phyloP scores from a whole-genome alignment of 345 rosid species.

The Orychophragmus violaceus region DNA sequence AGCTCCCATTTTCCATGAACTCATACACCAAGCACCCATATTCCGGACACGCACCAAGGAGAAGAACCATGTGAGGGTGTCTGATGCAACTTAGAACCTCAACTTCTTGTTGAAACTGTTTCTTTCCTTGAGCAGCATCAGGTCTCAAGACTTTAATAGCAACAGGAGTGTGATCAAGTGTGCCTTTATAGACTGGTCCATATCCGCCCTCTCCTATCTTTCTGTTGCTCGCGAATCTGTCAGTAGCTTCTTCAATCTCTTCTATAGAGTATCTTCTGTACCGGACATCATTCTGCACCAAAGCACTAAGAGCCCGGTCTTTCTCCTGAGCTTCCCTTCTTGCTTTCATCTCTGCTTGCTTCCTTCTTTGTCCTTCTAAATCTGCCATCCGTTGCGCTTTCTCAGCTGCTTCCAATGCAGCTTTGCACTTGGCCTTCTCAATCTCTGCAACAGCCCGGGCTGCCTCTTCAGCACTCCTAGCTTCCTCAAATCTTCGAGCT shows the following conservation, averaged over 20 bases:
- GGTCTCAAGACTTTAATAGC: constrained; percentile 88
- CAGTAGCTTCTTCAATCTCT: constrained; percentile 77
- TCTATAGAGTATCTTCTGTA: constrained; percentile 71
- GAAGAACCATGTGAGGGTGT: constrained; percentile 92
- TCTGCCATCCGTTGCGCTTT: constrained; percentile 66
- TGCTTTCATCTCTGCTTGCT: constrained; percentile 65
- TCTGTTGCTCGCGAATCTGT: constrained; percentile 35
- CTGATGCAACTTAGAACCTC: constrained; percentile 80
- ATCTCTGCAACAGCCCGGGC: constrained; percentile 71
- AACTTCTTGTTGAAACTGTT: constrained; percentile 88
- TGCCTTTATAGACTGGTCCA: constrained; percentile 87
- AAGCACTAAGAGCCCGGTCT: constrained; percentile 57
- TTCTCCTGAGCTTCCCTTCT: constrained; percentile 62
- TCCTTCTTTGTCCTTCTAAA: constrained; percentile 60
- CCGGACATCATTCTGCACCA: constrained; percentile 52
- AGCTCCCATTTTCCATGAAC: constrained; percentile 70
- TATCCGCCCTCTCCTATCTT: constrained; percentile 95
- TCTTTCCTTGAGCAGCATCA: constrained; percentile 87
- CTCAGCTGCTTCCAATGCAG: constrained; percentile 81
- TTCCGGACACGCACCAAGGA: constrained; percentile 89
- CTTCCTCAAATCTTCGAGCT: constrained; percentile 61
- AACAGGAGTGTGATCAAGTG: constrained; percentile 80
- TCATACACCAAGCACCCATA: constrained; percentile 91
- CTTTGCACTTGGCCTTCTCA: constrained; percentile 85
- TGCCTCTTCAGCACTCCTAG: constrained; percentile 63